These are phyloP conservation scores for Syncephalastrum monosporum DNA, from an alignment of 371 early-diverging fungal species.

Conservation along the genomic window DNA sequence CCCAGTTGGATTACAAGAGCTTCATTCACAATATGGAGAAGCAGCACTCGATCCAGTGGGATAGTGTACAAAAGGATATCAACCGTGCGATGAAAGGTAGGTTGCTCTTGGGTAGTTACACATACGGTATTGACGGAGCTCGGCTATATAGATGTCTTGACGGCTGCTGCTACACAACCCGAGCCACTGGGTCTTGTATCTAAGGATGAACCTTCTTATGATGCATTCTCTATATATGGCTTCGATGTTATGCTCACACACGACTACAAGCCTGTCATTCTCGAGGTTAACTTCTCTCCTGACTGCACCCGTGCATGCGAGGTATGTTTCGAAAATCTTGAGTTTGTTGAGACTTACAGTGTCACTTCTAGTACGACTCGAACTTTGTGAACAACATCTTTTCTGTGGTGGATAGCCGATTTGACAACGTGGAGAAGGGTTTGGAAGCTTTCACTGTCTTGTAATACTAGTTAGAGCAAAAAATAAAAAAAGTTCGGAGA, in stretches of 20 bases:
- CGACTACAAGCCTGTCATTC: conserved; percentile 48
- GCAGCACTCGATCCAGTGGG: conserved; percentile 50
- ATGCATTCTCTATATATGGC: conserved; percentile 54
- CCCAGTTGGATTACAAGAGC: conserved; percentile 53
- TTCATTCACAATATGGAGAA: conserved; percentile 62
- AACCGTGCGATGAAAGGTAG: conserved; percentile 50
- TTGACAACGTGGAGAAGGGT: conserved; percentile 45
- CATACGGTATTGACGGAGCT: neutral
- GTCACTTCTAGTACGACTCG: conserved; percentile 40
- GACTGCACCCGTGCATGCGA: conserved; percentile 59
- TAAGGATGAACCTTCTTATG: conserved; percentile 22
- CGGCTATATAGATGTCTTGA: conserved; percentile 38
- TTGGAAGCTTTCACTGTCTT: conserved; percentile 47
- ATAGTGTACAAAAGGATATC: conserved; percentile 47
- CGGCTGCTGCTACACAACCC: conserved; percentile 44
- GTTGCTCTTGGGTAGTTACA: neutral
- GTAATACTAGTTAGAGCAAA: conserved; percentile 15
- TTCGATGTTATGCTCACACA: conserved; percentile 59
- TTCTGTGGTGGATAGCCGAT: conserved; percentile 44
- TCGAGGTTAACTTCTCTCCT: conserved; percentile 58
- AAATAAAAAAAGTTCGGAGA: neutral
- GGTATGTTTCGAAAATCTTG: conserved; percentile 16
- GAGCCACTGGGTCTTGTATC: conserved; percentile 48
- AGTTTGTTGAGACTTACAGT: neutral
- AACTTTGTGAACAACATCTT: conserved; percentile 58